Conservation (phyloP, 495 filamentous ascomycete species). For the Glarea lozoyensis region DNA sequence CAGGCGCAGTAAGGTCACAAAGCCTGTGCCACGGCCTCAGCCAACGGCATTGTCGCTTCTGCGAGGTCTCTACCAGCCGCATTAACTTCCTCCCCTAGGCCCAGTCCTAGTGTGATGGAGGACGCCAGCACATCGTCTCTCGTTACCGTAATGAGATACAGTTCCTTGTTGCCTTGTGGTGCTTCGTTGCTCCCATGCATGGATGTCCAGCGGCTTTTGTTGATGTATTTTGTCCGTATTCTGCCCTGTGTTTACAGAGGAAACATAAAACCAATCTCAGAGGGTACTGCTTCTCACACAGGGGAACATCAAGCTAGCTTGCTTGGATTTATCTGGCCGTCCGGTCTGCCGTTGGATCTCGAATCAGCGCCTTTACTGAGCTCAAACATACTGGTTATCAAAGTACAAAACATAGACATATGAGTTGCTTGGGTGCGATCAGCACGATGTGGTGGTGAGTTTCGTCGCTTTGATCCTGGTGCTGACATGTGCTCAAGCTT, state of each 20-base stretch:
- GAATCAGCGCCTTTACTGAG: conserved; percentile 30
- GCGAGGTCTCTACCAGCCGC: conserved; percentile 40
- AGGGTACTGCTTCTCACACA: conserved; percentile 70
- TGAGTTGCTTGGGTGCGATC: conserved; percentile 12
- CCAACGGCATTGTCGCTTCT: conserved; percentile 30
- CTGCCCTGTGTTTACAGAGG: conserved; percentile 47
- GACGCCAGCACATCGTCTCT: conserved; percentile 47
- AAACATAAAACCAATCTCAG: conserved; percentile 81
- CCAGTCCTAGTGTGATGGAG: conserved; percentile 45
- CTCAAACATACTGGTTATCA: conserved; percentile 9
- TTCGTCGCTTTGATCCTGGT: conserved; percentile 8
- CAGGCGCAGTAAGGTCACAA: conserved; percentile 29
- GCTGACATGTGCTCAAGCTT: conserved; percentile 6
- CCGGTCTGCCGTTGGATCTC: conserved; percentile 26
- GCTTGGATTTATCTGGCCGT: conserved; percentile 17
- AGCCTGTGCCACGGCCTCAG: conserved; percentile 44
- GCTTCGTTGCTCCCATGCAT: neutral
- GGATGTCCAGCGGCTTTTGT: conserved; percentile 58
- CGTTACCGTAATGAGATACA: conserved; percentile 24
- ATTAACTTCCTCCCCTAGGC: conserved; percentile 62
- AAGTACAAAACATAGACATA: neutral
- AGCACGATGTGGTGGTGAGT: conserved; percentile 28
- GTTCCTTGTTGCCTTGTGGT: conserved; percentile 25
- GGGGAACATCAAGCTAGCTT: conserved; percentile 31
- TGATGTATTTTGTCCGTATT: conserved; percentile 77